Base-by-base conservation (phyloP, 2,329 filamentous ascomycete species). In the Penicillium sp. region DNA sequence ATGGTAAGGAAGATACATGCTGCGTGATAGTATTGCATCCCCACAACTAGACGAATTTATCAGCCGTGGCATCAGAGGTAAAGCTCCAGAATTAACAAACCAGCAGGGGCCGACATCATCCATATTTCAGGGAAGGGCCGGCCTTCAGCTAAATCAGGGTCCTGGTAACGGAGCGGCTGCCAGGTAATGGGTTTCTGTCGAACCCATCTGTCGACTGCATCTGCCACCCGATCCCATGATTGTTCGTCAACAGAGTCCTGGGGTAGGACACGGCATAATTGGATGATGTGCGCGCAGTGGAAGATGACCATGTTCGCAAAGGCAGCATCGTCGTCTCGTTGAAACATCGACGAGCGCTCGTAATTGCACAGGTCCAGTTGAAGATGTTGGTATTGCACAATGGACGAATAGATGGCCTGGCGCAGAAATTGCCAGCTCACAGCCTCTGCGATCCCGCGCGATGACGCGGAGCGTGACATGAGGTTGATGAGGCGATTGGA, bases 341-440 rank as follows among this genome's bases (percentile, higher is more conserved):
- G 64, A 33, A 75, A 74, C 6, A 71, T 70, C 0, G 67, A 61
- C 1, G 73, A 75, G 7, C 66, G 61, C 33, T 72, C 69, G 37
- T 73, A 76, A 26, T 73, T 75, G 13, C 67, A 63, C 15, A 76
- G 43, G 15, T 71, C 62, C 5, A 75, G 62, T 37, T 70, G 68
- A n/a, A 75, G 63, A 1, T 68, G 69, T 18, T 71, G 65, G 39
- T 68, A 62, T 41, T 71, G 67, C 4, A 70, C 68, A 3, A 75
- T 55, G 0, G 70, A 72, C 7, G 72, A 67, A 43, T 75, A 75
- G 20, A 76, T 73, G 27, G 73, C 72, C 54, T 76, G 73, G 9
- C 73, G 65, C 3, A 76, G 58, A 7, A 73, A 73, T 33, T 74
- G 72, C 73, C 73, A 76, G 42, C 71, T 74, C 2, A 71, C 68